Conservation (phyloP, 495 filamentous ascomycete genomes). For the Penicillium diatomitis region DNA sequence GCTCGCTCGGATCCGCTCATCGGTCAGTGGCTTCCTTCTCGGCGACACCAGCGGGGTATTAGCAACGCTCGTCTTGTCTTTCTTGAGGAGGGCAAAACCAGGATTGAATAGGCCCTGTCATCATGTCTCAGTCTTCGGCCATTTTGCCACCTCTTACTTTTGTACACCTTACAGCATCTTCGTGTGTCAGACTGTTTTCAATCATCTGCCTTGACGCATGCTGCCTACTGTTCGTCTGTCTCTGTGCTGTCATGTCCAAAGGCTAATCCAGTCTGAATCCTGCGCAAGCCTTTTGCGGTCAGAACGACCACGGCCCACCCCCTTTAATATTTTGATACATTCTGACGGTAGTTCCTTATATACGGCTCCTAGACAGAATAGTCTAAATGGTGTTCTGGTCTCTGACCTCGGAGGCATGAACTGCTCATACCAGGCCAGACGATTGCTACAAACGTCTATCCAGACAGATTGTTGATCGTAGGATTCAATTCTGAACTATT, state of each 20-base stretch:
- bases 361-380: too few relatives aligned
- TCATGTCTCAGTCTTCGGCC: neutral
- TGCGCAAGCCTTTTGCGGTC: too few relatives aligned
- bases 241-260: neutral
- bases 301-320: too few relatives aligned
- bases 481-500: too few relatives aligned
- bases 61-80: slow-evolving; percentile 71
- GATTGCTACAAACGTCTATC: too few relatives aligned
- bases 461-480: too few relatives aligned
- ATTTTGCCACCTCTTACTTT: slow-evolving; percentile 4
- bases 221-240: slow-evolving; percentile 7
- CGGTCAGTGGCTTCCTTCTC: slow-evolving; percentile 53
- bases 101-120: slow-evolving; percentile 57
- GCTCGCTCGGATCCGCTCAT: slow-evolving; percentile 68
- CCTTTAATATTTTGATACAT: too few relatives aligned
- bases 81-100: slow-evolving; percentile 93
- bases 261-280: too few relatives aligned
- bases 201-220: neutral
- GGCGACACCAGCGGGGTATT: slow-evolving; percentile 62
- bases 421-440: too few relatives aligned
- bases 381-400: too few relatives aligned
- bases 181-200: neutral
- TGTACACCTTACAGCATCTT: slow-evolving; percentile 16
- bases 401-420: too few relatives aligned
- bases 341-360: too few relatives aligned